These are phyloP conservation scores for Sporothrix brasiliensis DNA, from an alignment of 2,329 filamentous ascomycete genomes.

Conservation along the genomic window DNA sequence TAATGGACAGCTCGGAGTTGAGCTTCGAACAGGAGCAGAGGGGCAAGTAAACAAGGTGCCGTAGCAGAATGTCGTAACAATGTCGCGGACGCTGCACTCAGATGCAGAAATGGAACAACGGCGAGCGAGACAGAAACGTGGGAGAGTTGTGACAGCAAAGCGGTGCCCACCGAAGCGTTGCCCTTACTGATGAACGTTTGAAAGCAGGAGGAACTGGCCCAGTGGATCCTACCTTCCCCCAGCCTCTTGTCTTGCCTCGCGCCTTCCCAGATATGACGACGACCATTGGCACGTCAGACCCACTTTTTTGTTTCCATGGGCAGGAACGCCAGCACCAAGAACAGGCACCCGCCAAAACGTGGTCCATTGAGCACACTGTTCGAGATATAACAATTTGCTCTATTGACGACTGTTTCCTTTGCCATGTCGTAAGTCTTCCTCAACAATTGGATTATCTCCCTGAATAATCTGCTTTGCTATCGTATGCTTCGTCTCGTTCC, in stretches of 20 bases:
- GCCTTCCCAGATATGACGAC: conserved; percentile 35
- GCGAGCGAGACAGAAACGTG: conserved; percentile 20
- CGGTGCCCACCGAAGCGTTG: conserved; percentile 7
- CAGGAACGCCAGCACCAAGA: not conserved
- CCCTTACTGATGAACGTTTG: conserved; percentile 25
- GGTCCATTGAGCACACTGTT: not conserved
- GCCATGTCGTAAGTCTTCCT: no score
- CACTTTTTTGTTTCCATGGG: conserved; percentile 31
- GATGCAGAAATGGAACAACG: not conserved
- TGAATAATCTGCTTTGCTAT: no score
- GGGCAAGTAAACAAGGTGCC: conserved; percentile 7
- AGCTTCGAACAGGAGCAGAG: not conserved
- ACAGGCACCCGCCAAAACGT: conserved; percentile 25
- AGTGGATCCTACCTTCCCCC: conserved; percentile 30
- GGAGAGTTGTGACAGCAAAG: conserved; percentile 17
- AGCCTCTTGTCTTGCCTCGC: conserved; percentile 33
- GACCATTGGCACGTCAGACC: conserved; percentile 18
- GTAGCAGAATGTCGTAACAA: not conserved
- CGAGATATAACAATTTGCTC: not conserved
- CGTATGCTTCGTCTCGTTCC: not conserved
- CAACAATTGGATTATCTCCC: no score
- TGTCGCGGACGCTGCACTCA: not conserved
- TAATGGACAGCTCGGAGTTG: conserved; percentile 21
- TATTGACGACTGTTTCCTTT: not conserved
- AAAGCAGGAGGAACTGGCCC: conserved; percentile 27